phyloP scores from a whole-genome alignment of 257 asterid species.

The Misopates orontium region DNA sequence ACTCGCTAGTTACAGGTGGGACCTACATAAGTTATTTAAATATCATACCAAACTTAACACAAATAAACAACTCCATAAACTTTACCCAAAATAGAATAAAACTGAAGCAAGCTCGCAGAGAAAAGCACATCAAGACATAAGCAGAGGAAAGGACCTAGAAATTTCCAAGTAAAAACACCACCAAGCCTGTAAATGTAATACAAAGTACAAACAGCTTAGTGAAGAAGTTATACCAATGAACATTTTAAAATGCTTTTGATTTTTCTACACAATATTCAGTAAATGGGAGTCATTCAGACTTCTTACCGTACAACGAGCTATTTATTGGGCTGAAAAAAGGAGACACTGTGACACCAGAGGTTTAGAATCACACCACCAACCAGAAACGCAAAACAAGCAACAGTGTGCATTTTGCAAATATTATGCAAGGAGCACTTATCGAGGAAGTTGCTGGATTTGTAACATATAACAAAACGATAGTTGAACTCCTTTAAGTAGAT shows the following conservation, averaged over 20 bases:
- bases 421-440: too few species aligned
- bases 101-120: background rate
- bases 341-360: too few species aligned
- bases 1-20: conserved; percentile 56
- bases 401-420: too few species aligned
- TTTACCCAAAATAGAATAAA: conserved; percentile 11
- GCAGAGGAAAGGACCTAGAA: conserved; percentile 4
- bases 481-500: too few species aligned
- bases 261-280: too few species aligned
- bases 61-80: conserved; percentile 1
- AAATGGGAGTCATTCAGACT: too few species aligned
- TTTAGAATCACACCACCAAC: too few species aligned
- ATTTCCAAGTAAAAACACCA: conserved; percentile 8
- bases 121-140: conserved; percentile 7
- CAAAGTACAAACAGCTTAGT: conserved; percentile 4
- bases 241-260: conserved; percentile 5
- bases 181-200: background rate
- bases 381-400: too few species aligned
- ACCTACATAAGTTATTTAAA: conserved; percentile 55
- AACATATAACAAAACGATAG: too few species aligned
- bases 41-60: conserved; percentile 19
- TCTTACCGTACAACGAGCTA: too few species aligned
- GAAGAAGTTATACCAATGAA: conserved; percentile 12
- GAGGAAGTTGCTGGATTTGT: too few species aligned
- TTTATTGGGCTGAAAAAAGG: too few species aligned